Evolutionary conservation across 2,329 filamentous ascomycete species (phyloP), one percentile per base, ranked within the genome.

Genomic region (Neonectria sp.): DNA sequence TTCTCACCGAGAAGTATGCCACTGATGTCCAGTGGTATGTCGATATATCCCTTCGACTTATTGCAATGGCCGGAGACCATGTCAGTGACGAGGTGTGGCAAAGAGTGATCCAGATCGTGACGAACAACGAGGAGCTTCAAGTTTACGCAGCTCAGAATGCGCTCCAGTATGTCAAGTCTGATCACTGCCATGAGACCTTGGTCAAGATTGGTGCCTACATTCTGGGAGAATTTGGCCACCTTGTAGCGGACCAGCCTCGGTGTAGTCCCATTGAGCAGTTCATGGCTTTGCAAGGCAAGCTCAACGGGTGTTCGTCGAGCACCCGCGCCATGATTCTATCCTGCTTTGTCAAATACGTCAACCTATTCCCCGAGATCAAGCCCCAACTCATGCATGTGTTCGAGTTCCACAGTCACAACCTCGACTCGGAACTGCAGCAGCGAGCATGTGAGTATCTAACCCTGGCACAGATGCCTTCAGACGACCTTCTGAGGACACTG

Each of bases 1-100:
- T 99, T 77, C 82, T 99, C 71, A 98, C 97, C 0, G 96, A 99
- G 80, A 98, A 98, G 79, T 99, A 99, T 79, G 96, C 96, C 27
- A 98, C 95, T 1, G 96, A 99, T 77, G 94, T 97, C 24, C 95
- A 98, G 83, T 99, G 96, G 96, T 99, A 99, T 80, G 97, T 99
- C 69, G 95, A 99, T 79, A 98, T 98, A 73, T 97, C 96, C 12
- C 86, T 99, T 72, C 91, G 95, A 63, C 88, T 99, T 59, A 95
- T 99, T 66, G 95, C 95, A 65, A 95, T 98, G 90, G 96, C 97
- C 3, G 96, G 96, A 73, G 96, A 99, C 77, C 96, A 99, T 80
- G 95, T 99, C 73, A 98, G 95, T 81, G 97, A 99, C 71, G 96
- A 99, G 82, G 96, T 99, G 21, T 99, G 96, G 96, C 96, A 99